Percentiles rank a stretch among this genome's conserved stretches.
These are phyloP conservation scores for Boletus insuetus DNA, from an alignment of 768 basidiomycete species.

Conservation along the genomic window DNA sequence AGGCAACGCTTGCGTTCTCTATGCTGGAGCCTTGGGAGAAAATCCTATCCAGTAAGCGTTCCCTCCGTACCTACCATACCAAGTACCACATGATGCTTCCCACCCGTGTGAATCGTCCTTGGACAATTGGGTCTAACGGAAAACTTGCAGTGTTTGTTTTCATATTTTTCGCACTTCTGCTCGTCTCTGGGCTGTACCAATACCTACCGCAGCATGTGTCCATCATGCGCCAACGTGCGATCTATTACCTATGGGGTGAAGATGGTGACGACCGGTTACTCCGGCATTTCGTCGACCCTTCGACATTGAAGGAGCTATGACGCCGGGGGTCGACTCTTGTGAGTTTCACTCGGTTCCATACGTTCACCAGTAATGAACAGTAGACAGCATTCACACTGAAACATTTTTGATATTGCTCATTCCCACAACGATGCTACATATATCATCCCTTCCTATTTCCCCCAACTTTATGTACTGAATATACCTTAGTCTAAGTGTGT, in stretches of 20 bases:
- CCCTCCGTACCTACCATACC: not conserved
- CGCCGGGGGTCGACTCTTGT: not conserved
- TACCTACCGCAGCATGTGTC: constrained; percentile 61
- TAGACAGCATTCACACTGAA: constrained; percentile 7
- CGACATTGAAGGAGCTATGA: constrained; percentile 31
- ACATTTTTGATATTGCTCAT: constrained; percentile 1
- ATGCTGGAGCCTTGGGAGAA: constrained; percentile 76
- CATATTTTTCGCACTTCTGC: constrained; percentile 39
- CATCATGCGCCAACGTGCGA: constrained; percentile 51
- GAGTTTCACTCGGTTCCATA: constrained; percentile 7
- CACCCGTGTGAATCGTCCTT: not conserved
- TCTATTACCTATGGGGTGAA: constrained; percentile 64
- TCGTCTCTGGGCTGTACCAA: constrained; percentile 50
- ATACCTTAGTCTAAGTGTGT: not conserved
- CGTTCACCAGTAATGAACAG: constrained; percentile 3
- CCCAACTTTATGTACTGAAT: constrained; percentile 13
- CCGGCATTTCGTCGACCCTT: constrained; percentile 27
- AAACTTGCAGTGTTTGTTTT: constrained; percentile 41
- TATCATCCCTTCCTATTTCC: constrained; percentile 14
- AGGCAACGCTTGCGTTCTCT: constrained; percentile 56
- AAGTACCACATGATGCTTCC: not conserved
- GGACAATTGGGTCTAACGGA: not conserved
- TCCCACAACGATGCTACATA: constrained; percentile 7
- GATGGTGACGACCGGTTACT: constrained; percentile 39
- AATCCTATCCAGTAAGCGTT: constrained; percentile 50